phyloP scores from a whole-genome alignment of 768 basidiomycete genomes.

The Coprinellus micaceus region DNA sequence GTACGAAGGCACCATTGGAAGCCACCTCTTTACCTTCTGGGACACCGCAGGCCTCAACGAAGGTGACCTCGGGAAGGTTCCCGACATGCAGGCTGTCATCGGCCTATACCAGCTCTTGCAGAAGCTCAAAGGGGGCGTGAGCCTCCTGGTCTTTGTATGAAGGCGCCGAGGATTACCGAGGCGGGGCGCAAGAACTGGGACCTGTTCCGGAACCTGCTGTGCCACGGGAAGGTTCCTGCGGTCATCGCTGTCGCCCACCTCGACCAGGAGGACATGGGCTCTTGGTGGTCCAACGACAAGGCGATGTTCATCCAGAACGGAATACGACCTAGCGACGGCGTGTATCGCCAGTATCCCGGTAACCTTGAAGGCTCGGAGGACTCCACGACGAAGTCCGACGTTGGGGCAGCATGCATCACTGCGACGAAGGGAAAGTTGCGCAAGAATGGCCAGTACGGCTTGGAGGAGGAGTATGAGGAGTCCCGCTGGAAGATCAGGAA shows the following conservation, averaged over 20 bases:
- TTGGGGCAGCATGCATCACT: conserved; percentile 37
- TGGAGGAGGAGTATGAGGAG: conserved; percentile 12
- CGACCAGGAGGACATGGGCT: conserved; percentile 19
- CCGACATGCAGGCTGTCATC: conserved; percentile 18
- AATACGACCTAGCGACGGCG: conserved; percentile 16
- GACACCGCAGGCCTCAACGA: conserved; percentile 35
- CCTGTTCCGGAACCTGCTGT: conserved; percentile 35
- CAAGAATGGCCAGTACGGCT: background rate
- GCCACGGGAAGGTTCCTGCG: conserved; percentile 34
- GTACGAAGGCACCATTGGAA: conserved; percentile 19
- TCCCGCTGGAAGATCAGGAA: background rate
- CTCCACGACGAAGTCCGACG: background rate
- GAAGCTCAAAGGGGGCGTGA: conserved; percentile 31
- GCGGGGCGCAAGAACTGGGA: conserved; percentile 35
- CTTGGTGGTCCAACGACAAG: conserved; percentile 30
- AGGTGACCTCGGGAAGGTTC: conserved; percentile 10
- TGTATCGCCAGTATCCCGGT: background rate
- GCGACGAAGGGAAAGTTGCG: conserved; percentile 28
- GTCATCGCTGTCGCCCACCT: conserved; percentile 29
- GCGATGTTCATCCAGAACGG: conserved; percentile 24
- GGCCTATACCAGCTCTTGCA: conserved; percentile 29
- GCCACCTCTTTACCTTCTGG: conserved; percentile 25
- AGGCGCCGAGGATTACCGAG: conserved; percentile 33
- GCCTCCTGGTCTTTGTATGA: conserved; percentile 37
- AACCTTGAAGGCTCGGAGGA: background rate